phyloP scores from a whole-genome alignment of 2,329 filamentous ascomycete genomes.

The Colletotrichum orbiculare region DNA sequence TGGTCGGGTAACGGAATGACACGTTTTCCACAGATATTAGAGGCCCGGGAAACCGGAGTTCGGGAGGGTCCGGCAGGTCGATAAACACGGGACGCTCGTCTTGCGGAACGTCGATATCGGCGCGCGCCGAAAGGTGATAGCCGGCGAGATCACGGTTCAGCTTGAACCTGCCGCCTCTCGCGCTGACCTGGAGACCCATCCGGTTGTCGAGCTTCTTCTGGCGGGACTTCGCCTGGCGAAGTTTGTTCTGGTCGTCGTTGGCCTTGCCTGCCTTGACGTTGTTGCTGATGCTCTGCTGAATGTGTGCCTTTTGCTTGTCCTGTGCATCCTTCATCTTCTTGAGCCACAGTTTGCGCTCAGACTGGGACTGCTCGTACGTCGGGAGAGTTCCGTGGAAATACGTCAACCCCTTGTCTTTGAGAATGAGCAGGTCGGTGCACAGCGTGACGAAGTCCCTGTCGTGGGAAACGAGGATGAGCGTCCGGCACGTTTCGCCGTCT shows the following conservation, averaged over 20 bases:
- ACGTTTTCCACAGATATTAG: conserved; percentile 78
- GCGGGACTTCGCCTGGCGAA: conserved; percentile 85
- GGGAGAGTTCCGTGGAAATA: conserved; percentile 82
- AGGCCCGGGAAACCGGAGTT: conserved; percentile 80
- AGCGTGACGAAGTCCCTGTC: conserved; percentile 84
- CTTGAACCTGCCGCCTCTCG: conserved; percentile 81
- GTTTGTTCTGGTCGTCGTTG: conserved; percentile 84
- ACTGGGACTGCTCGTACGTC: conserved; percentile 75
- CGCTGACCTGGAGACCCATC: conserved; percentile 79
- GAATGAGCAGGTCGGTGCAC: conserved; percentile 80
- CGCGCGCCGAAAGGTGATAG: conserved; percentile 67
- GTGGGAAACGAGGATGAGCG: conserved; percentile 84
- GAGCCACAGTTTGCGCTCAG: conserved; percentile 75
- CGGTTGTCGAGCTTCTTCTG: conserved; percentile 88
- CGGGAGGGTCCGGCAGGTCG: conserved; percentile 70
- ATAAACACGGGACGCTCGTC: conserved; percentile 70
- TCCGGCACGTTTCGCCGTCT: conserved; percentile 65
- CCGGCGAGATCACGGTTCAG: conserved; percentile 79
- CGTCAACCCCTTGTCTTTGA: conserved; percentile 77
- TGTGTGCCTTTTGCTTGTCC: conserved; percentile 82
- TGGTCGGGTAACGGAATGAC: conserved; percentile 69
- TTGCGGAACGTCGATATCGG: conserved; percentile 77
- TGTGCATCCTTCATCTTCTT: conserved; percentile 84
- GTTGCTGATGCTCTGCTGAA: conserved; percentile 80
- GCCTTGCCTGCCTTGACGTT: conserved; percentile 81